Percentiles rank a stretch among this genome's conserved stretches.
These are phyloP conservation scores for Aspergillus diversus DNA, from an alignment of 495 filamentous ascomycete species.

Conservation along the genomic window DNA sequence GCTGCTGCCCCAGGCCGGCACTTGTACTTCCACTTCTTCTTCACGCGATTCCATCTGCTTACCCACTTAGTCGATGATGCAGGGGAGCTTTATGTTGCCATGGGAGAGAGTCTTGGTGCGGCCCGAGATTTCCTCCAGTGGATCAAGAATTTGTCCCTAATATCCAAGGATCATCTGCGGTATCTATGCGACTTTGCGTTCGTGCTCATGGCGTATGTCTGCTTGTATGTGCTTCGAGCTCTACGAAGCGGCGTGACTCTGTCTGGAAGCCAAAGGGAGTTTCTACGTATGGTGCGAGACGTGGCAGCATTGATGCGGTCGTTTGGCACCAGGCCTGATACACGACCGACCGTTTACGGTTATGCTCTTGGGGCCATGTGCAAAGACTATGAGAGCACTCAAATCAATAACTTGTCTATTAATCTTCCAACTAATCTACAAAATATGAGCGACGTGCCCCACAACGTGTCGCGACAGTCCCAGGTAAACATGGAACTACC, in stretches of 20 bases:
- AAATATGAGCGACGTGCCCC: background rate
- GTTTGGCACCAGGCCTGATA: background rate
- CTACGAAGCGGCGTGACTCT: background rate
- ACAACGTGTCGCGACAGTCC: slow-evolving; percentile 1
- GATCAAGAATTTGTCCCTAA: background rate
- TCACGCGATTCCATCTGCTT: background rate
- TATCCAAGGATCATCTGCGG: background rate
- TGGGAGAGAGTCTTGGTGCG: background rate
- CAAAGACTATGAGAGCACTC: background rate
- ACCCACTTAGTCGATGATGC: background rate
- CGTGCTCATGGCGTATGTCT: background rate
- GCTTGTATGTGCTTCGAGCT: slow-evolving; percentile 2
- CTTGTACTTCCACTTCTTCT: slow-evolving; percentile 2
- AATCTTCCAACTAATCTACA: background rate
- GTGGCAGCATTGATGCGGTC: background rate
- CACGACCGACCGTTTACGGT: background rate
- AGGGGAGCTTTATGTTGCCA: background rate
- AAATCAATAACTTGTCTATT: slow-evolving; percentile 1
- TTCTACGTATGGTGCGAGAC: background rate
- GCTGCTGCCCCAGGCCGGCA: slow-evolving; percentile 1
- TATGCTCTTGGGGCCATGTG: slow-evolving; percentile 2
- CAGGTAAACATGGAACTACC: background rate
- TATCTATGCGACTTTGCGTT: slow-evolving; percentile 2
- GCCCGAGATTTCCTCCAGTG: slow-evolving; percentile 1
- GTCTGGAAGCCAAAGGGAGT: background rate